Percentiles rank a stretch among this genome's conserved stretches.
Evolutionary conservation across 2,329 filamentous ascomycete genomes (phyloP).

Genomic region (Fusarium veterinarium): DNA sequence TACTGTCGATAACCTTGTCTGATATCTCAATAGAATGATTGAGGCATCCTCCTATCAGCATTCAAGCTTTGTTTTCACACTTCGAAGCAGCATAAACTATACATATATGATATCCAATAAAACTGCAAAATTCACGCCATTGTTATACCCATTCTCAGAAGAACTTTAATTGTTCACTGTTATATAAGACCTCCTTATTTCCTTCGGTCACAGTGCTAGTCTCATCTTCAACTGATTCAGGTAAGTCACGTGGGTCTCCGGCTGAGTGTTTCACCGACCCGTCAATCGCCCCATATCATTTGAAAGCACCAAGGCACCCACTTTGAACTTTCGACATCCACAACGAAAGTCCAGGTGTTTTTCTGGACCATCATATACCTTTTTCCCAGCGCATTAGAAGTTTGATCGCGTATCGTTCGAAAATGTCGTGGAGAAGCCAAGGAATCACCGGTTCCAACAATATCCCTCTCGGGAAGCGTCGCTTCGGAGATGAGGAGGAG

Average conservation of each 20-base stretch:
- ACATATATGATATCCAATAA: not conserved
- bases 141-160: not conserved
- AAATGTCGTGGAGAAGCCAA: conserved; percentile 76
- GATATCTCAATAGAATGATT: not conserved
- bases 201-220: not conserved
- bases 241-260: conserved; percentile 24
- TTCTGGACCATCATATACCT: conserved; percentile 5
- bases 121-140: not conserved
- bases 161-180: not conserved
- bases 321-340: conserved; percentile 17
- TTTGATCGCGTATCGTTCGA: not conserved
- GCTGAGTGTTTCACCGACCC: conserved; percentile 28
- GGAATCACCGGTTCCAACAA: conserved; percentile 99
- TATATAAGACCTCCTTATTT: not conserved
- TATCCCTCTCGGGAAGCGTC: conserved; percentile 91
- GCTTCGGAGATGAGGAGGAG: conserved; percentile 72
- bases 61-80: not conserved
- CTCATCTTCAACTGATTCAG: not conserved
- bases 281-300: conserved; percentile 22
- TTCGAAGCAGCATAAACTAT: not conserved
- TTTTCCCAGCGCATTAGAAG: conserved; percentile 5
- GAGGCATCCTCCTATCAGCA: not conserved
- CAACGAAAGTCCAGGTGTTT: conserved; percentile 18
- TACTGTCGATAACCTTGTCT: not conserved
- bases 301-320: conserved; percentile 23